Evolutionary conservation across 1,284 basidiomycete genomes (phyloP), one percentile per base, ranked within the genome.

Genomic region (Chondrostereum purpureum): DNA sequence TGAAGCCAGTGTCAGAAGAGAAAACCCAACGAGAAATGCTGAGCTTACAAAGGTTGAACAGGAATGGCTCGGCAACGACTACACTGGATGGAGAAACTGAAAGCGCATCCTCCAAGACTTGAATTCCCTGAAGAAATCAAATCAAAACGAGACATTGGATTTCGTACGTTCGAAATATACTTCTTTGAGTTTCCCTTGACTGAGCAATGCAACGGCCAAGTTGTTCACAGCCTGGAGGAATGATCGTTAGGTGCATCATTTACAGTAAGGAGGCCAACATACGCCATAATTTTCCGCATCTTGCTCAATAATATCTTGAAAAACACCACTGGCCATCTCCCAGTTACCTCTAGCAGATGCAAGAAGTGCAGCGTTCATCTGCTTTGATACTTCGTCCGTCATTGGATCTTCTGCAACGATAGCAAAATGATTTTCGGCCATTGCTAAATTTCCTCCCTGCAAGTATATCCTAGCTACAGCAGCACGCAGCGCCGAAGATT

Each of bases 21-120:
- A 36, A 5, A 6, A 27, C 11, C 14, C 17, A 18, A 13, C 4
- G 38, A 3, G 33, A 24, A 22, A 33, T 3, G 12, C 40, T 8
- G 38, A 1, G 64, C 84, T 52, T 58, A 88, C 88, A 84, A 13
- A 90, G 67, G 52, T 90, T 90, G 63, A 89, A 90, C 37, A 90
- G 57, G 60, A 85, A 85, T 3, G 87, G 86, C 55, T 90, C 87
- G 2, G 84, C 80, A 16, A 80, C 73, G 8, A 83, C 79, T 12
- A 83, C 75, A 37, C 75, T 75, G 0, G 82, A 73, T 1, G 88
- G 87, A 1, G 83, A 82, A 3, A 70, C 58, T 42, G 66, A 68
- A 19, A 90, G 58, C 2, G 78, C 78, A 2, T 52, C 59, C 60
- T 90, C 87, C 22, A 90, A 65, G 2, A 80, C 68, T 36, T 76